Evolutionary conservation across 2,329 filamentous ascomycete genomes (phyloP).

Genomic region (Eutypella sp.): DNA sequence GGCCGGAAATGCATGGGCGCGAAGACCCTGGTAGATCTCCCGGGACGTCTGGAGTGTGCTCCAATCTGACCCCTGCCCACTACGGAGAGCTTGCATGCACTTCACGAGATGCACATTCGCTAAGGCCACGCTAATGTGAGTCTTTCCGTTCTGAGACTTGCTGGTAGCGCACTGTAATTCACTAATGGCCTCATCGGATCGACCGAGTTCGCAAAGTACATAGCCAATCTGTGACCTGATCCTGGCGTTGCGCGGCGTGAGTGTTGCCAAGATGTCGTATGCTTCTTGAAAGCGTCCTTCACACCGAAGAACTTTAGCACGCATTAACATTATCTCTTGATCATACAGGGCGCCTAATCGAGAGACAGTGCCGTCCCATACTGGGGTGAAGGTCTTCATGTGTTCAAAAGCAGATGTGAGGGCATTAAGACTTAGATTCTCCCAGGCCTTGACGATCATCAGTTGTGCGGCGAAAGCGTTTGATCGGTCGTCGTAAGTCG

Average conservation of each 20-base stretch:
- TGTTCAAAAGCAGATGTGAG: not conserved
- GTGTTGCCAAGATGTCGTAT: not conserved
- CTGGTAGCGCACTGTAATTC: not conserved
- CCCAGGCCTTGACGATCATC: not conserved
- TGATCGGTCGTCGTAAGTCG: not conserved
- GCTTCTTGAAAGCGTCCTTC: conserved; percentile 6
- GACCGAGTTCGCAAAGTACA: conserved; percentile 7
- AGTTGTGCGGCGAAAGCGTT: not conserved
- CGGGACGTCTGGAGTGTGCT: not conserved
- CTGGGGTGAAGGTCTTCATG: not conserved
- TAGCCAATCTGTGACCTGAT: not conserved
- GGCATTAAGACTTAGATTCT: not conserved
- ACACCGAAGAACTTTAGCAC: conserved; percentile 7
- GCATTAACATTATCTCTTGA: conserved; percentile 3
- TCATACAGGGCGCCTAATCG: conserved; percentile 1
- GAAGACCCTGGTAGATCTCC: not conserved
- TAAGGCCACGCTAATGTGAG: conserved; percentile 1
- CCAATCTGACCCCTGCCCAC: not conserved
- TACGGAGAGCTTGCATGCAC: conserved; percentile 1
- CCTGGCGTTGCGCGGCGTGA: not conserved
- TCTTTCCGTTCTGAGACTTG: not conserved
- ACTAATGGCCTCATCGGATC: conserved; percentile 4
- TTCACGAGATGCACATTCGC: conserved; percentile 1
- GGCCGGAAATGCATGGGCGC: not conserved
- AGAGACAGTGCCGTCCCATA: conserved; percentile 1